Base-by-base conservation (phyloP, 345 rosid genomes). In the Jatropha curcas region DNA sequence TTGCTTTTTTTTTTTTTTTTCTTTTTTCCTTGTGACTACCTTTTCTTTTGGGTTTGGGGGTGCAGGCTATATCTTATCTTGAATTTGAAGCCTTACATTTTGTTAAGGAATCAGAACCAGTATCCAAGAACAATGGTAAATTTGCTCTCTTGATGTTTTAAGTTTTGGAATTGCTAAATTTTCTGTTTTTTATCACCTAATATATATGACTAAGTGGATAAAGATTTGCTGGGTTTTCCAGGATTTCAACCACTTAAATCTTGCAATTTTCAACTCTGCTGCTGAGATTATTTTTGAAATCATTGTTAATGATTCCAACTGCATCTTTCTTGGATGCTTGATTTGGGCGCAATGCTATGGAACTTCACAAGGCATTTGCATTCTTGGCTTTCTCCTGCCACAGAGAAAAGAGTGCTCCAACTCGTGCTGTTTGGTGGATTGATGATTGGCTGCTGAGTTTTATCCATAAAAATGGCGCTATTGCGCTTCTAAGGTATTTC, bases 201-300 rank as follows among this genome's bases (percentile, higher is more conserved):
- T 78, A 57, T 72, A n/a, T 46, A 12, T 76, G 63, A 61, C n/a
- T n/a, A 52, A 75, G 69, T 81, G 65, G 66, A 70, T 74, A 65
- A 68, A 70, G 61, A n/a, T n/a, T n/a, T 82, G 73, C 35, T 78
- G 50, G 70, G 53, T 71, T 64, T n/a, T 82, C 80, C 90, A 95
- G 99, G 98, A 59, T 87, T 88, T 74, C 86, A 96, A 37, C 97
- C 99, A 1, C 83, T n/a, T 88, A 75, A 89, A 86, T 85, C 89
- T 95, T 83, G 99, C 99, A 31, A 92, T 88, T 78, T 89, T 92
- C 79, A 98, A 92, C 84, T 90, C 99, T 14, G 92, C 96, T 73
- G 97, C 98, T 63, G 99, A 95, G 83, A 92, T 92, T n/a, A n/a
- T n/a, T 83, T 88, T 95, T 82, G 99, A 95, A 80, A 84, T 89